Percentiles rank a stretch among this genome's conserved stretches.
phyloP scores from a whole-genome alignment of 305 asterid genomes.

The Fraxinus paxiana region DNA sequence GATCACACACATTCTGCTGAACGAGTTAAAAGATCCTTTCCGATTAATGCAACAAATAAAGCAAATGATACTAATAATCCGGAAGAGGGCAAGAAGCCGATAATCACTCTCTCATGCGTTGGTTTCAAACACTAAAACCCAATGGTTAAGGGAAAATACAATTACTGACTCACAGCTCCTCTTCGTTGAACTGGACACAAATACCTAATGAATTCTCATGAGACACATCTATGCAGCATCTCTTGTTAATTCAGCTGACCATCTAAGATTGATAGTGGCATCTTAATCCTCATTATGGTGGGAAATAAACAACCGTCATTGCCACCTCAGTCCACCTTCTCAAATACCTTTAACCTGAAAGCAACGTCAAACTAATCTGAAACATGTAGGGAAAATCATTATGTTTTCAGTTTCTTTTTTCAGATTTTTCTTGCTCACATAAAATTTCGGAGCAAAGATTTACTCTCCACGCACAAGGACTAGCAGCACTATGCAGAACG shows the following conservation, averaged over 20 bases:
- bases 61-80: not conserved
- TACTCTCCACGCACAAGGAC: not conserved
- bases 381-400: not conserved
- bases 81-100: not conserved
- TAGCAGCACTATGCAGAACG: not conserved
- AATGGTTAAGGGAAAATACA: not conserved
- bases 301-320: slow-evolving; percentile 27
- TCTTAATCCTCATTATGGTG: slow-evolving; percentile 21
- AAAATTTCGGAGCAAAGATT: not conserved
- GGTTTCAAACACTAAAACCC: not conserved
- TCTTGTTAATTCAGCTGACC: slow-evolving; percentile 8
- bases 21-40: not conserved
- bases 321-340: slow-evolving; percentile 16
- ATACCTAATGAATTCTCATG: not conserved
- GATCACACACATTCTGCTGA: slow-evolving; percentile 41
- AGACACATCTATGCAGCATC: slow-evolving; percentile 11
- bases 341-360: slow-evolving; percentile 32
- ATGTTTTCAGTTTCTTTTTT: not conserved
- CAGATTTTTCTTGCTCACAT: not conserved
- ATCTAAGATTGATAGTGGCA: slow-evolving; percentile 19
- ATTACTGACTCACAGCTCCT: slow-evolving; percentile 14
- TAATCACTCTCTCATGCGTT: not conserved
- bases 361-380: not conserved
- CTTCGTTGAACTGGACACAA: not conserved
- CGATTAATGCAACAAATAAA: not conserved